phyloP scores from a whole-genome alignment of 179 eudicot species.

The Carnegiea gigantea region DNA sequence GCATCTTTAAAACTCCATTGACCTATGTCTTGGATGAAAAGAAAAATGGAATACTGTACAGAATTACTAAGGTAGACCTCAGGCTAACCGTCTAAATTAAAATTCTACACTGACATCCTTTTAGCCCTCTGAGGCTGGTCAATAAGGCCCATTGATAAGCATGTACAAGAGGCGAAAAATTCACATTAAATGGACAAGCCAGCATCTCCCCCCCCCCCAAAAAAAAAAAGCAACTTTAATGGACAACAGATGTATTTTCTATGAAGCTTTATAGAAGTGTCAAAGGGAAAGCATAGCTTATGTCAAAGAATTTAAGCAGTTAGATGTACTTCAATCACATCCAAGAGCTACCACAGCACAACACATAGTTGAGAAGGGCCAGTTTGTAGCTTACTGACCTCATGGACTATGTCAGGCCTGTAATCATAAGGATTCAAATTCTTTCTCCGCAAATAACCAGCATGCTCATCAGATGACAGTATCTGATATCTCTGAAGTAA shows the following conservation, averaged over 20 bases:
- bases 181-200: too few species aligned
- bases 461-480: constrained; percentile 27
- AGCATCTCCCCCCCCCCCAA: too few species aligned
- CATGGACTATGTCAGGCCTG: constrained; percentile 31
- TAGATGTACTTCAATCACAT: too few species aligned
- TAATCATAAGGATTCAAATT: constrained; percentile 28
- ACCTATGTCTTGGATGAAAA: neutral
- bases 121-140: neutral
- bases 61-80: neutral
- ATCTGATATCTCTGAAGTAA: constrained; percentile 28
- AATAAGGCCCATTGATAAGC: neutral
- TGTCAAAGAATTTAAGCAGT: too few species aligned
- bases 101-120: neutral
- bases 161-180: neutral
- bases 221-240: too few species aligned
- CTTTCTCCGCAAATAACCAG: constrained; percentile 27
- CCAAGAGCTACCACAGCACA: neutral
- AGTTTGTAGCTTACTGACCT: constrained; percentile 20
- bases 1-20: neutral
- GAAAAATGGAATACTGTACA: neutral
- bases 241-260: too few species aligned
- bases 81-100: neutral
- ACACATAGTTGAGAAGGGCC: neutral
- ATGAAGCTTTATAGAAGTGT: neutral
- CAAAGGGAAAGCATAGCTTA: neutral